Evolutionary conservation across 2,329 filamentous ascomycete genomes (phyloP), one percentile per base, ranked within the genome.

Genomic region (Colletotrichum godetiae): DNA sequence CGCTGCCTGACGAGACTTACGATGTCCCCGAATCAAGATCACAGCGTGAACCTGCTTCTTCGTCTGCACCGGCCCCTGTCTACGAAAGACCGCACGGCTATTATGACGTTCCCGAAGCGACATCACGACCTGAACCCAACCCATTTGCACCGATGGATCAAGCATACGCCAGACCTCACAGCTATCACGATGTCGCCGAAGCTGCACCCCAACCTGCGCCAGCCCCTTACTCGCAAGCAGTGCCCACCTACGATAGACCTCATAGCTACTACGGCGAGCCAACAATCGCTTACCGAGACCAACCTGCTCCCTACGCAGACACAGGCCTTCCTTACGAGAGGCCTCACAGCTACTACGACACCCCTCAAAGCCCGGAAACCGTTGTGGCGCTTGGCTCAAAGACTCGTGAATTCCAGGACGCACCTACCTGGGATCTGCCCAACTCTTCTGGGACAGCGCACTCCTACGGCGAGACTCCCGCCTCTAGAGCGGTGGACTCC

Each of bases 301-400:
- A 58, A 15, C 42, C 60, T 19, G 46, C 35, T n/a, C 46, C 67
- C 27, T 33, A 27, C 10, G 24, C 60, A 10, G 22, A 52, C 24
- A 37, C 22, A 13, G 46, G 11, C 10, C 6, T 60, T 31, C 19
- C 29, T 42, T 63, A 70, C 29, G 70, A 71, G 13, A 52, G 49
- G 60, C 49, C 56, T 29, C 31, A 22, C 37, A 49, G 22, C 24
- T 57, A 52, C 19, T 29, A 62, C 22, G 70, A 73, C 6, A 27
- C 24, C 11, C 49, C 55, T 22, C 60, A 60, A 19, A 73, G 70
- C 35, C 70, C 70, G n/a, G 67, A 65, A 29, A 73, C 70, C n/a
- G 67, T 73, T 31, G 49, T 73, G 24, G 67, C 70, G 29, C 42
- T 56, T 49, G 60, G 67, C 31, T 22, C 70, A 7, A 66, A 57